A percentile compares a stretch with the other conserved stretches of the same genome.
Evolutionary conservation across 257 asterid genomes (phyloP).

Genomic region (Asclepias syriaca): DNA sequence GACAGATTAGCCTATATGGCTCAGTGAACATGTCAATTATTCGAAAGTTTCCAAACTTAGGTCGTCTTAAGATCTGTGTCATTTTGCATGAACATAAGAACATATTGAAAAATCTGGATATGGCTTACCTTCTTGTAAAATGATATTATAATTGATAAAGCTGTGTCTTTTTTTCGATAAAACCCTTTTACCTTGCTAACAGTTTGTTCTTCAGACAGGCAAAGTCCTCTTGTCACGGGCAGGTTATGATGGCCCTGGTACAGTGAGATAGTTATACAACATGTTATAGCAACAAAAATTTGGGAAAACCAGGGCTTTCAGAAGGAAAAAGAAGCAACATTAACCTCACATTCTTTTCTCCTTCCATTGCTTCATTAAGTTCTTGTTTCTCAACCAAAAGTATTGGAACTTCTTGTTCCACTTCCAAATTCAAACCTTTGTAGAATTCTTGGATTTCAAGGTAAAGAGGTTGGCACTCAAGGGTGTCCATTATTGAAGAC

Average conservation of each 20-base stretch:
- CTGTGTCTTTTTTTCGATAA: neutral
- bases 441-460: slow-evolving; percentile 91
- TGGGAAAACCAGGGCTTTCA: slow-evolving; percentile 11
- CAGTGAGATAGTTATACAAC: neutral
- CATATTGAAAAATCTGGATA: neutral
- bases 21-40: slow-evolving; percentile 89
- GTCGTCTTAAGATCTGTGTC: slow-evolving; percentile 73
- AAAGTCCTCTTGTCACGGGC: slow-evolving; percentile 92
- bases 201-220: slow-evolving; percentile 93
- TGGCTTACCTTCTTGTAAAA: neutral
- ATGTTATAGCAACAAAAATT: slow-evolving; percentile 15
- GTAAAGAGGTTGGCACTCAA: slow-evolving; percentile 93
- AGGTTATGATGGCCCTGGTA: slow-evolving; percentile 82
- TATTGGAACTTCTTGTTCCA: slow-evolving; percentile 93
- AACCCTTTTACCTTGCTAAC: slow-evolving; percentile 62
- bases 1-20: slow-evolving; percentile 68
- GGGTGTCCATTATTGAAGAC: slow-evolving; percentile 95
- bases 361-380: slow-evolving; percentile 94
- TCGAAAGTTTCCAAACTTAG: slow-evolving; percentile 76
- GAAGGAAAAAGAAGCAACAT: neutral
- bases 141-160: neutral
- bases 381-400: slow-evolving; percentile 96
- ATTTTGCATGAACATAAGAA: slow-evolving; percentile 14
- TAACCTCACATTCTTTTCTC: slow-evolving; percentile 69
- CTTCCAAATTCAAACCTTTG: slow-evolving; percentile 89